phyloP scores from a whole-genome alignment of 805 yeast genomes.

The Nematodospora valgi region DNA sequence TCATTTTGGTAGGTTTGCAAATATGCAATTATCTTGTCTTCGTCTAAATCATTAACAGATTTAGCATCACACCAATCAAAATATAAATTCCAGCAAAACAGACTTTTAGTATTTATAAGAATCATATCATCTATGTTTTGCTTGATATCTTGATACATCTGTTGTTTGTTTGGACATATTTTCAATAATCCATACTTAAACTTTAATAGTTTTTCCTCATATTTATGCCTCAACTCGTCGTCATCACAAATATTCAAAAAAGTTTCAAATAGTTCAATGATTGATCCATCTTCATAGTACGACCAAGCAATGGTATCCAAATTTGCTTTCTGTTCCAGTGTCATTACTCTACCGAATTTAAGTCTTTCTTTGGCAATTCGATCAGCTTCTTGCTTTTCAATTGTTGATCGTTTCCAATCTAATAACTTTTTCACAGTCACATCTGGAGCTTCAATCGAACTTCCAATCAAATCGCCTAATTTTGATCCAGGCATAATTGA shows the following conservation, averaged over 20 bases:
- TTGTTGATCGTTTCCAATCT: slow-evolving; percentile 36
- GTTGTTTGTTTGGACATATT: slow-evolving; percentile 48
- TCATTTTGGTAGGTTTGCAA: slow-evolving; percentile 54
- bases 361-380: slow-evolving; percentile 46
- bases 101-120: slow-evolving; percentile 56
- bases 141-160: slow-evolving; percentile 37
- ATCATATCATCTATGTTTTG: slow-evolving; percentile 71
- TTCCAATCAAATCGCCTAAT: slow-evolving; percentile 51
- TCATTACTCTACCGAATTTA: slow-evolving; percentile 42
- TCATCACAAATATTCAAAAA: slow-evolving; percentile 57
- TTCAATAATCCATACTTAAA: slow-evolving; percentile 54
- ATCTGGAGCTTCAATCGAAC: slow-evolving; percentile 39
- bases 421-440: slow-evolving; percentile 44
- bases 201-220: slow-evolving; percentile 60
- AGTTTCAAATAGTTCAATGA: slow-evolving; percentile 52
- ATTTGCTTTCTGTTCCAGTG: slow-evolving; percentile 34
- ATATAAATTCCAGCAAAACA: slow-evolving; percentile 67
- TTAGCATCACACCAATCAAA: slow-evolving; percentile 70
- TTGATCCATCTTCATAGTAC: slow-evolving; percentile 45
- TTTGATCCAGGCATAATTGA: slow-evolving; percentile 54
- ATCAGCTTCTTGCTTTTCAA: slow-evolving; percentile 39
- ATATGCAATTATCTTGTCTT: slow-evolving; percentile 43
- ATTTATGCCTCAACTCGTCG: slow-evolving; percentile 52
- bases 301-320: slow-evolving; percentile 44
- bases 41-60: slow-evolving; percentile 47